Base-by-base conservation (phyloP, 2,329 filamentous ascomycete species). In the Trichoderma sp. region DNA sequence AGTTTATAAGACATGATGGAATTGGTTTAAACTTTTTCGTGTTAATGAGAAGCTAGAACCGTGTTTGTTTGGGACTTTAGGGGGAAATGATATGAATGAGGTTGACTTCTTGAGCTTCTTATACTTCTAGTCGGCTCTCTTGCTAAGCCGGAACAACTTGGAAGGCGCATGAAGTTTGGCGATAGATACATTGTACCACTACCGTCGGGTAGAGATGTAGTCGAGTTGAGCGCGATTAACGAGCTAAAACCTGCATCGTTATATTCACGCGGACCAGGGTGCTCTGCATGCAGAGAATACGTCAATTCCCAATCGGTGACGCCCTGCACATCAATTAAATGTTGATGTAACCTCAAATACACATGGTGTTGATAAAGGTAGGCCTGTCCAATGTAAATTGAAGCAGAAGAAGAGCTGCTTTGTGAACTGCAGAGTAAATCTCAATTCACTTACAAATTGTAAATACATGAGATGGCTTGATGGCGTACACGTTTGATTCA, bases 1-100 rank as follows among this genome's bases (percentile, higher is more conserved):
- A 32, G 17, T 55, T 71, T 71, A 28, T 53, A 55, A 36, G 62
- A 23, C 69, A 71, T 71, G 9, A 6, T 23, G 23, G 0, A 9
- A 7, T 65, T 20, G 28, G 4, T 11, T n/a, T n/a, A 13, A 6
- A 20, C 15, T 28, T 15, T 43, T 6, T 15, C 3, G 9, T 20
- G 32, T n/a, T 36, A 5, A n/a, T 28, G n/a, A 39, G 39, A 5
- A 6, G 15, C n/a, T 4, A 30, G 13, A 26, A 15, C 6, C 1
- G 23, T 67, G 2, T 3, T 47, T 32, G 26, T 23, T n/a, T 30
- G 11, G 7, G 2, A 32, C 2, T 26, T 5, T 1, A 30, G 17
- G 8, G 8, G 3, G 6, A 68, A 20, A 26, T 7, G 7, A 17
- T 7, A 26, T 13, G 6, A n/a, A 17, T n/a, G 17, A n/a, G 4